Percentiles rank a stretch among this genome's conserved stretches.
Conservation (phyloP, 179 eudicot species). For the Beta corolliflora region DNA sequence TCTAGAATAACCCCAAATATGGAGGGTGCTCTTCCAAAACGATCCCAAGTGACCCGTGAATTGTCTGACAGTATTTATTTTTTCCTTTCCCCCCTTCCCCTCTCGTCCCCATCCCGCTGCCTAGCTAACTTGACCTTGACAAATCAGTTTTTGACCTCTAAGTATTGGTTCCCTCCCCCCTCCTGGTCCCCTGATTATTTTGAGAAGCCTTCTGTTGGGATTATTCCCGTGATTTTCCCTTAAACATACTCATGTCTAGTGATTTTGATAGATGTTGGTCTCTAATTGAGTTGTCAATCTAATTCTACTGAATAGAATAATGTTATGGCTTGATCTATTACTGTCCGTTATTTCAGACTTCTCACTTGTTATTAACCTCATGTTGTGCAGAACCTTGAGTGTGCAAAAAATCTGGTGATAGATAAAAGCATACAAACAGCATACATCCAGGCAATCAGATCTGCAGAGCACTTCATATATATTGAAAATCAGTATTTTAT, state of each 20-base stretch:
- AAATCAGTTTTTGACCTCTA: no score
- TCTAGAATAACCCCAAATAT: no score
- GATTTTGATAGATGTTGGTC: not conserved
- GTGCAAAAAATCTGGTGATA: constrained; percentile 78
- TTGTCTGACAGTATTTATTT: no score
- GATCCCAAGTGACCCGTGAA: no score
- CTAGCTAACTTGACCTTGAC: no score
- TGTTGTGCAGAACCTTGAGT: constrained; percentile 68
- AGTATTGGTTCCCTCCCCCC: no score
- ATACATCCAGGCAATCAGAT: constrained; percentile 90
- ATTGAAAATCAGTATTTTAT: constrained; percentile 94
- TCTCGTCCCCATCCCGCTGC: no score
- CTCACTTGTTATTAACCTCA: constrained; percentile 14
- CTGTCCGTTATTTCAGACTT: not conserved
- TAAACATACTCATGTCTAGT: not conserved
- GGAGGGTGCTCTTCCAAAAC: no score
- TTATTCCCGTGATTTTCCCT: no score
- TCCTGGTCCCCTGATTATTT: no score
- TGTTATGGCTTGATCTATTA: not conserved
- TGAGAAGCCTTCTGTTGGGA: no score
- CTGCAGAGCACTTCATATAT: constrained; percentile 87
- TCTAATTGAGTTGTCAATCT: not conserved
- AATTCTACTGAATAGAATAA: not conserved
- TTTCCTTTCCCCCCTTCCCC: no score
- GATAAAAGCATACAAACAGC: constrained; percentile 95